phyloP scores from a whole-genome alignment of 495 filamentous ascomycete genomes.

The Podospora conica region DNA sequence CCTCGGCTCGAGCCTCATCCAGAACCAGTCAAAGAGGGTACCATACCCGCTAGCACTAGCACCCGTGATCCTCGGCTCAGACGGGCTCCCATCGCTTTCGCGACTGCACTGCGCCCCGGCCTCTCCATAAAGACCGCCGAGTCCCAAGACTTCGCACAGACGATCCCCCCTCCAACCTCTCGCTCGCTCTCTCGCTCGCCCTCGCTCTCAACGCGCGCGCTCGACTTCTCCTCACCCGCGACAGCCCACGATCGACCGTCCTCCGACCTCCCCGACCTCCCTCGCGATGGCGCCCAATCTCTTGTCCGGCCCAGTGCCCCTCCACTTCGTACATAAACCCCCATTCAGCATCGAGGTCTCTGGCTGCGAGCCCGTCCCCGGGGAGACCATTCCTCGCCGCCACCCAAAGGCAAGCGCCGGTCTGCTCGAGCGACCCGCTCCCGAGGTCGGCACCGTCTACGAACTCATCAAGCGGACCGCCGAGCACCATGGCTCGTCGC shows the following conservation, averaged over 20 bases:
- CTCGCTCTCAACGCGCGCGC: not conserved
- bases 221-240: not conserved
- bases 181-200: not conserved
- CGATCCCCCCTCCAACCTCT: not conserved
- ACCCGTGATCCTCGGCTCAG: not conserved
- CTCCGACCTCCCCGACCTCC: not conserved
- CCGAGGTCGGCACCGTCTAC: slow-evolving; percentile 51
- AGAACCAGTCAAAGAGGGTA: not conserved
- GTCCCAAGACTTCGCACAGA: not conserved
- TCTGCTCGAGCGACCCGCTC: slow-evolving; percentile 44
- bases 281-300: slow-evolving; percentile 7
- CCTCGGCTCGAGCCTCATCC: not conserved
- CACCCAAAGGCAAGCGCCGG: slow-evolving; percentile 49
- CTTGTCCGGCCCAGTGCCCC: slow-evolving; percentile 23
- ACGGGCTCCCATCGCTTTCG: not conserved
- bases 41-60: too few species aligned
- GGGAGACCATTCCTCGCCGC: slow-evolving; percentile 59
- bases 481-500: slow-evolving; percentile 47
- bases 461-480: slow-evolving; percentile 52
- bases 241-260: not conserved
- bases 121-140: not conserved
- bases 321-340: slow-evolving; percentile 41
- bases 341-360: slow-evolving; percentile 53
- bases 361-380: slow-evolving; percentile 42
- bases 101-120: not conserved